phyloP scores from a whole-genome alignment of 495 filamentous ascomycete species.

The Podospora tetraspora region DNA sequence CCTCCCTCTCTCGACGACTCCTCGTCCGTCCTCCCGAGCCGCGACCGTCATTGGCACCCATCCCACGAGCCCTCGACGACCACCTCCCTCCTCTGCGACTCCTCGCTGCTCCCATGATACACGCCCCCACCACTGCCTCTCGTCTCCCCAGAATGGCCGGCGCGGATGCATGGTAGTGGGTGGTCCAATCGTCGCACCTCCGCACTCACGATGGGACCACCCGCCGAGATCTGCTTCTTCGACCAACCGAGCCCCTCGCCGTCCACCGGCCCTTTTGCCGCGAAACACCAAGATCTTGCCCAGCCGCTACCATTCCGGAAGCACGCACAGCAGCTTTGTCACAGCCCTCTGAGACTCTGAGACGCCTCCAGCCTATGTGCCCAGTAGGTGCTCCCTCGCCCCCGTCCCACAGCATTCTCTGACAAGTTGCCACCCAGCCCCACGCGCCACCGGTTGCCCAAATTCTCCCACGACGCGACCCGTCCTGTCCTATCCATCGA shows the following conservation, averaged over 20 bases:
- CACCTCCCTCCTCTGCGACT: background rate
- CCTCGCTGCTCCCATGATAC: slow-evolving; percentile 17
- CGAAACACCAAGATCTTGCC: background rate
- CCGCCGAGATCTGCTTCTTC: slow-evolving; percentile 35
- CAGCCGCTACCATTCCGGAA: background rate
- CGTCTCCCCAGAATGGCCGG: slow-evolving; percentile 36
- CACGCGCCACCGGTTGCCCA: background rate
- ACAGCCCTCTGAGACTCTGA: background rate
- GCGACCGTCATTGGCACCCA: background rate
- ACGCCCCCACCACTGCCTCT: slow-evolving; percentile 14
- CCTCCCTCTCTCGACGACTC: background rate
- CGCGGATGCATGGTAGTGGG: slow-evolving; percentile 48
- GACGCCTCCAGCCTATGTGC: background rate
- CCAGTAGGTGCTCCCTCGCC: background rate
- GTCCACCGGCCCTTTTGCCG: background rate
- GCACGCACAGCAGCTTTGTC: background rate
- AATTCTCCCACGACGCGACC: background rate
- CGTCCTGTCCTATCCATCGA: background rate
- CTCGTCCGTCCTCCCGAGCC: background rate
- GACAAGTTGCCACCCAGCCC: slow-evolving; percentile 4
- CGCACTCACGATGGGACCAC: slow-evolving; percentile 48
- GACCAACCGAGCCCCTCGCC: slow-evolving; percentile 2
- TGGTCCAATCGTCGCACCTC: slow-evolving; percentile 38
- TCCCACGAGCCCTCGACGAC: background rate
- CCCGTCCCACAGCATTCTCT: background rate